Evolutionary conservation across 495 filamentous ascomycete species (phyloP).

Genomic region (Pseudoneurospora amorphoporcata): DNA sequence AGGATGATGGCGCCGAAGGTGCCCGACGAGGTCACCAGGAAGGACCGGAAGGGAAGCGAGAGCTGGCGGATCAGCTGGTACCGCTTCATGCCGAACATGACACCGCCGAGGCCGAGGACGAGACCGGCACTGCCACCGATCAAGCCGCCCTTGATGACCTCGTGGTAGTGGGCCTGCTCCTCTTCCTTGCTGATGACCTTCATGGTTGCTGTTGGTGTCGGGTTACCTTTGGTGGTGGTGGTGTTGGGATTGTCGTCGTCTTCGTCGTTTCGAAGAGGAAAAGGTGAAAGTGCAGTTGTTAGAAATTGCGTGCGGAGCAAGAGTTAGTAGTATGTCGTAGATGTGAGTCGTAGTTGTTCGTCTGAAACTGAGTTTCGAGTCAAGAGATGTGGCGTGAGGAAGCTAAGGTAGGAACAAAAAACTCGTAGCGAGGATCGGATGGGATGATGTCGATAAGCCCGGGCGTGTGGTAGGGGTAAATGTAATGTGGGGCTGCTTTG

Average conservation of each 20-base stretch:
- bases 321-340: neutral
- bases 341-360: neutral
- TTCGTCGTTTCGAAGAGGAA: neutral
- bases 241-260: neutral
- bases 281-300: neutral
- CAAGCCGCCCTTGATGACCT: slow-evolving; percentile 69
- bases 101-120: slow-evolving; percentile 50
- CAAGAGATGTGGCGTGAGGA: neutral
- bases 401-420: neutral
- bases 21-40: slow-evolving; percentile 71
- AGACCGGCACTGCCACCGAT: slow-evolving; percentile 59
- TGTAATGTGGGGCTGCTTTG: neutral
- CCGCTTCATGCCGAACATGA: slow-evolving; percentile 48
- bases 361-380: neutral
- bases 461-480: neutral
- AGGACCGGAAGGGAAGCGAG: slow-evolving; percentile 79
- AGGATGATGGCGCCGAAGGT: slow-evolving; percentile 81
- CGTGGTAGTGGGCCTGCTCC: slow-evolving; percentile 52
- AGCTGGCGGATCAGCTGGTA: slow-evolving; percentile 67
- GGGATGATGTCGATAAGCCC: neutral
- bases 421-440: neutral
- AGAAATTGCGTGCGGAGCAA: neutral
- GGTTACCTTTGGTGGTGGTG: slow-evolving; percentile 1
- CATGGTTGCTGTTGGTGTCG: slow-evolving; percentile 44
- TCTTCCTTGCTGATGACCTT: slow-evolving; percentile 94